phyloP scores from a whole-genome alignment of 1,284 basidiomycete genomes.

The Heterobasidion irregulare region DNA sequence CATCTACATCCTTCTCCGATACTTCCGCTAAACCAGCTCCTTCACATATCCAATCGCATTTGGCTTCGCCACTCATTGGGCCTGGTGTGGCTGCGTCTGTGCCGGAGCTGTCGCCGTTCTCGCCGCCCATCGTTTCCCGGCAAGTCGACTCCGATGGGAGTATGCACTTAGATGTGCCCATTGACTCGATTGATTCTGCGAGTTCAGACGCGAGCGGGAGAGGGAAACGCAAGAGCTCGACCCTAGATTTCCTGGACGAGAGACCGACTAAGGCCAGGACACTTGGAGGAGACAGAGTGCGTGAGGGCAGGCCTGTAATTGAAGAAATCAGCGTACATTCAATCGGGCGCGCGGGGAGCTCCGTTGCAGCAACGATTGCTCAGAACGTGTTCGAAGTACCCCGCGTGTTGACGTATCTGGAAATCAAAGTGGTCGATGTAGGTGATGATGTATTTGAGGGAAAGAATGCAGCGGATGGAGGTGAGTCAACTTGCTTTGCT shows the following conservation, averaged over 20 bases:
- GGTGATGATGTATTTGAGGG: constrained; percentile 69
- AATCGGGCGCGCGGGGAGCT: background rate
- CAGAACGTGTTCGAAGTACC: constrained; percentile 32
- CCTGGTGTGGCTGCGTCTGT: too few relatives aligned
- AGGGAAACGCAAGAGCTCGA: constrained; percentile 41
- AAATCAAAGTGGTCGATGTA: constrained; percentile 45
- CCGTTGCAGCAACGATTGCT: constrained; percentile 1
- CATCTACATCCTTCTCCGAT: constrained; percentile 6
- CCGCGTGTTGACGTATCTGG: constrained; percentile 50
- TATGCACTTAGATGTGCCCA: constrained; percentile 44
- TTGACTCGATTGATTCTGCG: constrained; percentile 35
- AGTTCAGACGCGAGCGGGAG: constrained; percentile 4
- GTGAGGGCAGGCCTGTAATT: constrained; percentile 33
- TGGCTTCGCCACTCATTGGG: too few relatives aligned
- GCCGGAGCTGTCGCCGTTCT: too few relatives aligned
- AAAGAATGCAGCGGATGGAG: constrained; percentile 64
- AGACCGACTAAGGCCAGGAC: constrained; percentile 46
- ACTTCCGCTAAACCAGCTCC: background rate
- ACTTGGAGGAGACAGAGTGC: constrained; percentile 60
- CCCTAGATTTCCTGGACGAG: constrained; percentile 31
- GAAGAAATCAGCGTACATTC: constrained; percentile 34
- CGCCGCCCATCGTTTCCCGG: background rate
- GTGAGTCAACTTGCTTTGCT: constrained; percentile 25
- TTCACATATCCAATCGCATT: constrained; percentile 10
- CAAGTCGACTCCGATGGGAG: constrained; percentile 3